A percentile compares a stretch with the other conserved stretches of the same genome.
Conservation (phyloP, 768 basidiomycete species). For the Xerocomellus intermedius region DNA sequence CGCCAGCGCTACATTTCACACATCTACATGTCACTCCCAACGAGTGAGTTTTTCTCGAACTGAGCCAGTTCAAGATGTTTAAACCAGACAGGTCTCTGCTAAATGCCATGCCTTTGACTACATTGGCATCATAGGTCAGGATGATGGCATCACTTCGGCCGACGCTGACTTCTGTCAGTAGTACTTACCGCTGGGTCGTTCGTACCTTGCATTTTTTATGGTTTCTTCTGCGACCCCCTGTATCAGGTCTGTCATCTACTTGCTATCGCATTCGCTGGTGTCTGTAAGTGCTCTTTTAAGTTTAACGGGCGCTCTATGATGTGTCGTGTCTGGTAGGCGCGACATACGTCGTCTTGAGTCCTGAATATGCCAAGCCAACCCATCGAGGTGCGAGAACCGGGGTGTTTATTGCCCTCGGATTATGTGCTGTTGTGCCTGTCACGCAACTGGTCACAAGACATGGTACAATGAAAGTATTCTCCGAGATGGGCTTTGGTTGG, state of each 20-base stretch:
- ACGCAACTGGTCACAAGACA: slow-evolving; percentile 60
- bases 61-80: not conserved
- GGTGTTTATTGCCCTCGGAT: slow-evolving; percentile 77
- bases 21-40: slow-evolving; percentile 68
- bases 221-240: slow-evolving; percentile 64
- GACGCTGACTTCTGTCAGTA: slow-evolving; percentile 18
- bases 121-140: slow-evolving; percentile 70
- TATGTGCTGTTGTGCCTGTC: slow-evolving; percentile 67
- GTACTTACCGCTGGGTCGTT: slow-evolving; percentile 77
- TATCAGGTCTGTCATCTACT: slow-evolving; percentile 56
- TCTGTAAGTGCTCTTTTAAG: slow-evolving; percentile 45
- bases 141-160: not conserved
- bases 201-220: slow-evolving; percentile 75
- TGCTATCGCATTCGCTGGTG: slow-evolving; percentile 50
- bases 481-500: slow-evolving; percentile 71
- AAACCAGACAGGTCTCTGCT: slow-evolving; percentile 49
- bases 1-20: slow-evolving; percentile 73
- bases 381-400: slow-evolving; percentile 74
- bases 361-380: slow-evolving; percentile 71
- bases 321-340: slow-evolving; percentile 43
- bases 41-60: slow-evolving; percentile 42
- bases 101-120: slow-evolving; percentile 71
- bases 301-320: not conserved
- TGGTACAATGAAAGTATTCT: slow-evolving; percentile 52
- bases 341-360: slow-evolving; percentile 74